These are phyloP conservation scores for Puccinia hordei DNA, from an alignment of 1,284 basidiomycete genomes.

Conservation along the genomic window DNA sequence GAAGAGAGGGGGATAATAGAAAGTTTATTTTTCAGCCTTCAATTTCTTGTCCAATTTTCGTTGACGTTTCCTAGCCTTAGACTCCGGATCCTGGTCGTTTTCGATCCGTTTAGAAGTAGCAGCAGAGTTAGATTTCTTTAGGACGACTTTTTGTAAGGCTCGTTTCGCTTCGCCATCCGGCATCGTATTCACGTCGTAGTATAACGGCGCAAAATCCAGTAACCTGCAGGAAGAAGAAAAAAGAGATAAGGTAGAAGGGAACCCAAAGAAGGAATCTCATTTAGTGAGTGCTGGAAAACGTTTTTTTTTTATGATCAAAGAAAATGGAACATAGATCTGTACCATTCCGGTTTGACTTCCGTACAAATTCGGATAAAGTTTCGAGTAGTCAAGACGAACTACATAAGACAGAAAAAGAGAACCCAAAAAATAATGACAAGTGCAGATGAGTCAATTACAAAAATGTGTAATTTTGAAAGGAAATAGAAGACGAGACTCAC, in stretches of 20 bases:
- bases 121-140: constrained; percentile 59
- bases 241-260: constrained; percentile 16
- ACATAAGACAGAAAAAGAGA: constrained; percentile 3
- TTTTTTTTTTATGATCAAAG: too few species aligned
- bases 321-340: constrained; percentile 34
- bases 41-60: constrained; percentile 16
- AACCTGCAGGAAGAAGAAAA: constrained; percentile 65
- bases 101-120: background rate
- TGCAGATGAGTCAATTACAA: constrained; percentile 16
- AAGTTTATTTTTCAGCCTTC: background rate
- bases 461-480: too few species aligned
- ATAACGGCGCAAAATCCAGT: constrained; percentile 74
- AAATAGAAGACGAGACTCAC: background rate
- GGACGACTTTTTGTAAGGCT: constrained; percentile 65
- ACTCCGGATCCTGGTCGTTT: constrained; percentile 1
- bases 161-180: constrained; percentile 74
- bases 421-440: background rate
- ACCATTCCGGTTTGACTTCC: constrained; percentile 87
- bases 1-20: background rate
- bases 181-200: constrained; percentile 74
- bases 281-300: background rate
- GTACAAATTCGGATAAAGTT: constrained; percentile 88
- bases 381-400: constrained; percentile 89
- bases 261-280: background rate
- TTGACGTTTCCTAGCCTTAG: constrained; percentile 31